A percentile compares a stretch with the other conserved stretches of the same genome.
Conservation (phyloP, 768 basidiomycete genomes). For the Xerocomellus intermedius region DNA sequence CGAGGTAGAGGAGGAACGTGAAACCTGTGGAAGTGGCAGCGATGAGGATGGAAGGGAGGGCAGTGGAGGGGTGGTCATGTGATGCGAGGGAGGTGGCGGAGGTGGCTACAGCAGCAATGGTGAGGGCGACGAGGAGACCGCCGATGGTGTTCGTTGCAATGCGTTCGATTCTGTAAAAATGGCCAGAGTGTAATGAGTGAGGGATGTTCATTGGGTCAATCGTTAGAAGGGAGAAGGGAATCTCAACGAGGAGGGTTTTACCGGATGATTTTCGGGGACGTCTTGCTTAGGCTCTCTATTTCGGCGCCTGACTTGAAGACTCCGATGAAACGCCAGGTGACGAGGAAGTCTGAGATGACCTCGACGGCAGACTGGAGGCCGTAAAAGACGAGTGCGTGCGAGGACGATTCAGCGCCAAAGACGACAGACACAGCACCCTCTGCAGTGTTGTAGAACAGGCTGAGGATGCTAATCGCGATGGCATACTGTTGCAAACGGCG, state of each 20-base stretch:
- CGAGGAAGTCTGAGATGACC: conserved; percentile 43
- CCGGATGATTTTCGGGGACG: conserved; percentile 13
- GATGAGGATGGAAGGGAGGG: conserved; percentile 43
- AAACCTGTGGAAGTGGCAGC: conserved; percentile 39
- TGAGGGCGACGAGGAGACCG: conserved; percentile 35
- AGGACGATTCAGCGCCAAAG: conserved; percentile 45
- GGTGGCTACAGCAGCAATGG: conserved; percentile 37
- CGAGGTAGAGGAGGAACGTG: conserved; percentile 43
- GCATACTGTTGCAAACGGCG: conserved; percentile 35
- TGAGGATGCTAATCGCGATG: conserved; percentile 41
- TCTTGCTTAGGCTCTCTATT: neutral
- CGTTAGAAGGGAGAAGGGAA: neutral
- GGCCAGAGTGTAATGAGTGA: neutral
- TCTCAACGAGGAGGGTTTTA: neutral
- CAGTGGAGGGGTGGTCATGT: conserved; percentile 38
- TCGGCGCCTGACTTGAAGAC: conserved; percentile 36
- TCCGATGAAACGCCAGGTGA: conserved; percentile 44
- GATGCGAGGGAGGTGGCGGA: conserved; percentile 36
- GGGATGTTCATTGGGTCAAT: neutral
- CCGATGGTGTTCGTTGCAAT: conserved; percentile 38
- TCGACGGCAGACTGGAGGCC: conserved; percentile 49
- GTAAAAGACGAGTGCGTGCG: conserved; percentile 46
- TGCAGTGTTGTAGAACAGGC: conserved; percentile 38
- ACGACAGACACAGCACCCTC: conserved; percentile 45
- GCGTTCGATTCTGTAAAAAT: conserved; percentile 36